Percentiles rank a stretch among this genome's conserved stretches.
Conservation (phyloP, 2,329 filamentous ascomycete species). For the Hirsutella rhossiliensis region DNA sequence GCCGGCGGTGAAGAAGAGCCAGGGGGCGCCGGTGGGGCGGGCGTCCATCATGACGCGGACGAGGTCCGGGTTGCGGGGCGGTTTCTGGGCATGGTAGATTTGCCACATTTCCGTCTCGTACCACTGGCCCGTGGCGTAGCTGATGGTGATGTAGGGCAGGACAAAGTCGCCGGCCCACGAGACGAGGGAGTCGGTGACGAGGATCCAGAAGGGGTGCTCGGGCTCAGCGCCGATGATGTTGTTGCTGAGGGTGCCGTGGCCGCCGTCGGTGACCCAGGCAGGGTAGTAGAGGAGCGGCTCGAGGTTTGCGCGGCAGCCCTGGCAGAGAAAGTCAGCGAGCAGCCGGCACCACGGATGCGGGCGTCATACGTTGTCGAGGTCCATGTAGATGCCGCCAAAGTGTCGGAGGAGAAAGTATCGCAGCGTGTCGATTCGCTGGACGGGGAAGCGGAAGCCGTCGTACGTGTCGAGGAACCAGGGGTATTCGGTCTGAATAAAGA, state of each 20-base stretch:
- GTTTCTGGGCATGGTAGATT: constrained; percentile 2
- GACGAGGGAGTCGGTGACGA: constrained; percentile 2
- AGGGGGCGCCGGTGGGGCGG: constrained; percentile 2
- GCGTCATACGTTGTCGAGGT: constrained; percentile 41
- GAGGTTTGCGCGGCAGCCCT: constrained; percentile 5
- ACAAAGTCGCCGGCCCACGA: constrained; percentile 1
- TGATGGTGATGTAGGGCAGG: constrained; percentile 2
- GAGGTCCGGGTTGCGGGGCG: neutral
- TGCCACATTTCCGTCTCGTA: constrained; percentile 4
- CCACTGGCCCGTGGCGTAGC: constrained; percentile 4
- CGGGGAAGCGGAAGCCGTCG: constrained; percentile 60
- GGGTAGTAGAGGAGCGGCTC: constrained; percentile 6
- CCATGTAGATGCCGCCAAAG: constrained; percentile 72
- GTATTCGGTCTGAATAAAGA: constrained; percentile 63
- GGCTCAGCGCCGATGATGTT: constrained; percentile 4
- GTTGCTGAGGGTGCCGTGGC: constrained; percentile 4
- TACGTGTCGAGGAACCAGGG: constrained; percentile 69
- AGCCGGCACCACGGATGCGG: neutral
- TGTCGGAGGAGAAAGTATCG: constrained; percentile 68
- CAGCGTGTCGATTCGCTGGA: constrained; percentile 68
- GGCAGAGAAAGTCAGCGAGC: neutral
- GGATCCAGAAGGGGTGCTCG: constrained; percentile 4
- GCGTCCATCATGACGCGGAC: constrained; percentile 5
- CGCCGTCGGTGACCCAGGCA: constrained; percentile 3
- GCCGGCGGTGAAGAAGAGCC: constrained; percentile 4